Evolutionary conservation across 2,329 filamentous ascomycete species (phyloP), one percentile per base, ranked within the genome.

Genomic region (Ceratocystis alfenasii): DNA sequence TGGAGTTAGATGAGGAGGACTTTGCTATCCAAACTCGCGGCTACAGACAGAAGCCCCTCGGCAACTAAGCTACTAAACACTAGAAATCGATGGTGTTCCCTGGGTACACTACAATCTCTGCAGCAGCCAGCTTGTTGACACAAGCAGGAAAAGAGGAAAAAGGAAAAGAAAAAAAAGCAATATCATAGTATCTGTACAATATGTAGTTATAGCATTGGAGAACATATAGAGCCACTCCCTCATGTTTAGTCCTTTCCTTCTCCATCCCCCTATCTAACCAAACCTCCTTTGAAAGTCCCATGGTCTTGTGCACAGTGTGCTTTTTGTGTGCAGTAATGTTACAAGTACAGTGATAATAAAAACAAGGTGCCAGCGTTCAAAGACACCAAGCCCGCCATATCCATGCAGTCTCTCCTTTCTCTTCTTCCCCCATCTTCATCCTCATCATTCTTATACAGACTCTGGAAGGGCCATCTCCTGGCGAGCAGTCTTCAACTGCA

Each of bases 401-500:
- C 61, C 41, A 6, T 63, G 6, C 48, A 48, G 46, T 10, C 44
- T 25, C 44, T 8, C 20, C 30, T 45, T 63, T 22, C 45, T 70
- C 67, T 61, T 76, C 63, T 45, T 73, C 71, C 69, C 74, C 71
- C 36, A 41, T 12, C 10, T 12, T 15, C 36, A 5, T 41, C 36
- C 36, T 41, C 36, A 8, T 41, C 10, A 4, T 10, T 65, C 64
- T 72, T 73, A 77, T 77, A 71, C 70, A 74, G 70, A 75, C 75
- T 61, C 30, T 12, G 46, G 20, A 57, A 67, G n/a, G 12, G 36
- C 63, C 46, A 67, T 62, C 63, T 65, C 57, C 69, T 77, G 73
- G 70, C 76, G 76, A 72, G 78, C 72, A 71, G 76, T 74, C 78
- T 84, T 84, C 68, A 85, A 74, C 74, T 80, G 76, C 70, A 83